Conservation (phyloP, 345 rosid genomes). For the Firmiana major region DNA sequence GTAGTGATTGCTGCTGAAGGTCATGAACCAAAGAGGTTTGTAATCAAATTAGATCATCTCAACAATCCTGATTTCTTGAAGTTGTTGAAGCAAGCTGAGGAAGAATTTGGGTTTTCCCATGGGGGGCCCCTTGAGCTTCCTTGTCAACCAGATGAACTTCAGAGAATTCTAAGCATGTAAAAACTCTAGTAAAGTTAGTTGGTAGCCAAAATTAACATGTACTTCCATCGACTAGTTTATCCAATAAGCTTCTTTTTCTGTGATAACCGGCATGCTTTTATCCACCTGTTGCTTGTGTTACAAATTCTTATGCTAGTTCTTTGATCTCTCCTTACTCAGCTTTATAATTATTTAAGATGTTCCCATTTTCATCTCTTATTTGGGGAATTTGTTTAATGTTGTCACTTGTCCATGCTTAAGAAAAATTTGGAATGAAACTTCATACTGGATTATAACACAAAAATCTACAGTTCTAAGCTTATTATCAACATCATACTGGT, state of each 20-base stretch:
- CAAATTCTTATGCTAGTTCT: neutral
- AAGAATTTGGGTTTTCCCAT: slow-evolving; percentile 32
- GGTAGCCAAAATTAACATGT: neutral
- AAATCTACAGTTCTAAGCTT: no score
- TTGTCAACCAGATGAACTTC: slow-evolving; percentile 31
- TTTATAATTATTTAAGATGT: neutral
- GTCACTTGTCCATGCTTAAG: neutral
- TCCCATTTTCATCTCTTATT: neutral
- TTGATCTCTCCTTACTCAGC: neutral
- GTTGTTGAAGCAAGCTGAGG: slow-evolving; percentile 33
- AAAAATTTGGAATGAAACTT: no score
- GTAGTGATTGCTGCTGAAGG: slow-evolving; percentile 40
- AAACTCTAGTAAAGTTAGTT: neutral
- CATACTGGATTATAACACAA: neutral
- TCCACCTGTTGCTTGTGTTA: neutral
- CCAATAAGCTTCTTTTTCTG: neutral
- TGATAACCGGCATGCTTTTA: neutral
- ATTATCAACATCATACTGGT: no score
- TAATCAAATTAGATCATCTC: slow-evolving; percentile 24
- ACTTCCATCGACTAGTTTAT: neutral
- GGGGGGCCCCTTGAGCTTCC: slow-evolving; percentile 31
- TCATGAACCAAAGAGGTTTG: slow-evolving; percentile 28
- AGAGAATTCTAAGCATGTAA: slow-evolving; percentile 8
- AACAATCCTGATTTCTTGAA: slow-evolving; percentile 31
- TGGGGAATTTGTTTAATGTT: neutral